phyloP scores from a whole-genome alignment of 2,329 filamentous ascomycete species.

The Trichoderma brevicompactum region DNA sequence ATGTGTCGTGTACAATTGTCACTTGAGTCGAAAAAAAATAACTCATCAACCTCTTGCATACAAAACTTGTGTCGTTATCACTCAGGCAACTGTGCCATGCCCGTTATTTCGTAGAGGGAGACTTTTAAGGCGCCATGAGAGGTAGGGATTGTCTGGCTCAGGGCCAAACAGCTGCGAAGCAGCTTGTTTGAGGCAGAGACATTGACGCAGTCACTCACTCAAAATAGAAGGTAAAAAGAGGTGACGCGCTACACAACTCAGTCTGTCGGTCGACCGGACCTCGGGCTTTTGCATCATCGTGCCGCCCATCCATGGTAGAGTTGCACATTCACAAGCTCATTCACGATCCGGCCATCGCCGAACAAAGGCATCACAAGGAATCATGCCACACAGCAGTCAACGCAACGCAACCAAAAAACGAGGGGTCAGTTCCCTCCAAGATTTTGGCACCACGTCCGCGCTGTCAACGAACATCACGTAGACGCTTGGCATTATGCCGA shows the following conservation, averaged over 20 bases:
- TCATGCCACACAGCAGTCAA: background rate
- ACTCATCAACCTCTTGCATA: constrained; percentile 17
- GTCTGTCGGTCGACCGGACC: background rate
- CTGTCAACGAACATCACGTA: background rate
- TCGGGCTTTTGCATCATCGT: background rate
- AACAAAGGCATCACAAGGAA: background rate
- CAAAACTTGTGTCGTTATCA: background rate
- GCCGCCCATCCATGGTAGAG: background rate
- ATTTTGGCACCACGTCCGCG: background rate
- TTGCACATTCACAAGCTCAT: constrained; percentile 1
- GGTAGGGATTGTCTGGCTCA: background rate
- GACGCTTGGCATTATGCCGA: background rate
- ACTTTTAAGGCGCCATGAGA: background rate
- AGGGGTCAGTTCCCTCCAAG: background rate
- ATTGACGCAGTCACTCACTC: background rate
- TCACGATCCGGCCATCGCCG: background rate
- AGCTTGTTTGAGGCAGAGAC: constrained; percentile 14
- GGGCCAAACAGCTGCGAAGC: background rate
- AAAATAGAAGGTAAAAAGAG: background rate
- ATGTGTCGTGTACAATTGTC: constrained; percentile 40
- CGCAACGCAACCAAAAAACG: background rate
- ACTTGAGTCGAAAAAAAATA: constrained; percentile 35
- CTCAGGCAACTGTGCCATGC: background rate
- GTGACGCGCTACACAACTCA: background rate
- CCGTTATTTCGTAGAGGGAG: background rate